These are phyloP conservation scores for Pythium diclinum DNA, from an alignment of 352 stramenopile species.

Conservation along the genomic window DNA sequence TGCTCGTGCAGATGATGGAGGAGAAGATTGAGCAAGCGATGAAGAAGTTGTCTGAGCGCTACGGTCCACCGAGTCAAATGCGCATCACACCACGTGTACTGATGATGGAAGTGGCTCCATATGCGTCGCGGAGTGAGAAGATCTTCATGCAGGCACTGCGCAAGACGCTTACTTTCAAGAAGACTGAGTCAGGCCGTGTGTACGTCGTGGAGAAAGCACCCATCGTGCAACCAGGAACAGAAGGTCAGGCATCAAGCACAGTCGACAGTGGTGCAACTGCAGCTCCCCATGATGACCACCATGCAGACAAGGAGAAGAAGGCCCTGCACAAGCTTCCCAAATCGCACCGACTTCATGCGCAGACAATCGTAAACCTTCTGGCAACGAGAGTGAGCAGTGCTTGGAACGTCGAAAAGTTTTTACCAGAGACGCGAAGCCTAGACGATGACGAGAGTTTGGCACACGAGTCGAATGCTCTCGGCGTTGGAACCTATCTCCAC, in stretches of 20 bases:
- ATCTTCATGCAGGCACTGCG: slow-evolving; percentile 73
- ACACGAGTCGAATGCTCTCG: slow-evolving; percentile 25
- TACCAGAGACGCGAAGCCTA: slow-evolving; percentile 16
- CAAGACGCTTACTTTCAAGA: slow-evolving; percentile 70
- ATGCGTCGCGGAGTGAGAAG: slow-evolving; percentile 71
- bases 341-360: slow-evolving; percentile 60
- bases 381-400: slow-evolving; percentile 51
- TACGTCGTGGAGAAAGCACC: slow-evolving; percentile 52
- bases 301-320: slow-evolving; percentile 25
- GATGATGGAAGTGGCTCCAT: slow-evolving; percentile 71
- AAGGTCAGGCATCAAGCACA: not conserved
- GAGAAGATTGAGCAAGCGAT: slow-evolving; percentile 80
- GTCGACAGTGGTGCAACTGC: not conserved
- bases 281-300: not conserved
- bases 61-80: slow-evolving; percentile 70
- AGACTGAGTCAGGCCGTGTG: slow-evolving; percentile 71
- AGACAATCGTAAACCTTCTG: slow-evolving; percentile 61
- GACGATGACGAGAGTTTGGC: slow-evolving; percentile 3
- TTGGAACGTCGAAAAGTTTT: slow-evolving; percentile 53
- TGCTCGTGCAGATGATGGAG: slow-evolving; percentile 85
- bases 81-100: slow-evolving; percentile 77
- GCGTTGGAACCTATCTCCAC: slow-evolving; percentile 65
- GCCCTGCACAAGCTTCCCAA: slow-evolving; percentile 53
- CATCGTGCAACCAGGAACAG: not conserved
- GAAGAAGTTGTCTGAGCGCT: slow-evolving; percentile 67